Conservation (phyloP, 495 filamentous ascomycete genomes). For the Aspergillus ellipticus region DNA sequence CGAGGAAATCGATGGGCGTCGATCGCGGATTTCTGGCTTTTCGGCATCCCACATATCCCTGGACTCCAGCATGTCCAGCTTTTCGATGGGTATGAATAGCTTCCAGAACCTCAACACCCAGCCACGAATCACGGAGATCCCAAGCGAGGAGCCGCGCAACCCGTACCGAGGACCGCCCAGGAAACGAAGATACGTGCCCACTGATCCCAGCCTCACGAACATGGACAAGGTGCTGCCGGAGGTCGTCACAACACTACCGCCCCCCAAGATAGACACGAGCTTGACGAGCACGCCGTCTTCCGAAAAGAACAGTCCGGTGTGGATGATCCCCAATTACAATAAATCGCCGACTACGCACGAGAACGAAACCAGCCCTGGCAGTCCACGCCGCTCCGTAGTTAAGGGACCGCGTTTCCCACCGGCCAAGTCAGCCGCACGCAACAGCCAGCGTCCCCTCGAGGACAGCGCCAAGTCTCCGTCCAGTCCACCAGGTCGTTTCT, state of each 20-base stretch:
- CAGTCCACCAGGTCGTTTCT: constrained; percentile 15
- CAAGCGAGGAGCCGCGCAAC: constrained; percentile 18
- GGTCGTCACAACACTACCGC: constrained; percentile 26
- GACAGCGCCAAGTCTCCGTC: constrained; percentile 13
- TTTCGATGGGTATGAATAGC: constrained; percentile 18
- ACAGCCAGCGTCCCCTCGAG: constrained; percentile 19
- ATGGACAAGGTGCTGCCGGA: constrained; percentile 22
- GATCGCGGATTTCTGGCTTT: constrained; percentile 12
- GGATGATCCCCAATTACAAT: constrained; percentile 25
- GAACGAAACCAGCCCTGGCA: constrained; percentile 23
- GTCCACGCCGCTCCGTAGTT: constrained; percentile 33
- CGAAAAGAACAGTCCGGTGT: constrained; percentile 24
- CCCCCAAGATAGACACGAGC: constrained; percentile 13
- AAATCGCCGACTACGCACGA: constrained; percentile 24
- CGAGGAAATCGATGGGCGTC: constrained; percentile 26
- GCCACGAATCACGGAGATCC: constrained; percentile 4
- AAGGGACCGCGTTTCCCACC: constrained; percentile 42
- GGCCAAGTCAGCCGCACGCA: constrained; percentile 15
- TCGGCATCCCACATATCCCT: constrained; percentile 19
- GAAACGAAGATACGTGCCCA: constrained; percentile 23
- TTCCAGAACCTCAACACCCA: constrained; percentile 10
- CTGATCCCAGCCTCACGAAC: constrained; percentile 4
- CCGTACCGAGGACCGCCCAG: constrained; percentile 20
- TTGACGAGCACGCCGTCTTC: constrained; percentile 36
- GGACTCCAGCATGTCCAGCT: constrained; percentile 17